Evolutionary conservation across 805 yeast species (phyloP), one percentile per base, ranked within the genome.

Genomic region (Monosporozyma siamensis): DNA sequence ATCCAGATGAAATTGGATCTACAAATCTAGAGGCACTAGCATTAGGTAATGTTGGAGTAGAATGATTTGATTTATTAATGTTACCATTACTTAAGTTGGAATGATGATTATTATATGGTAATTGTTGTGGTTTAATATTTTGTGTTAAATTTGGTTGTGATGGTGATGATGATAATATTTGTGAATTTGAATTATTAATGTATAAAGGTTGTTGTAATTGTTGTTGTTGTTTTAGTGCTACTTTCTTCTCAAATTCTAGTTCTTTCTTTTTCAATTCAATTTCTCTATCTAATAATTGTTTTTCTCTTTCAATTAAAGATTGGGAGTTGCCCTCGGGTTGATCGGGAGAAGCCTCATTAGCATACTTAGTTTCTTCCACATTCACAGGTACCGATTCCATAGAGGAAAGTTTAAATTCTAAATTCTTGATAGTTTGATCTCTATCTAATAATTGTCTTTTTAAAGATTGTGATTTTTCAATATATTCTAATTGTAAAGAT

Each of bases 241-340:
- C 14, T 17, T 34, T 23, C 7, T n/a, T 39, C 23, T 34, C 22
- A n/a, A 42, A 31, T 20, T 38, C 41, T 2, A 29, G 12, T 26
- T 42, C 44, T 23, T 23, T 17, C 31, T 15, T 31, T n/a, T 30
- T 31, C 17, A 58, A 49, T 34, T 55, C 58, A 17, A 49, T 35
- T 46, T 60, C 64, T n/a, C 55, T 50, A 43, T 61, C 62, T 46
- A 54, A 54, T 26, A 61, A 40, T 12, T 55, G 59, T 20, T 57
- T 37, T 37, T 59, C 63, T 31, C 57, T 55, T 34, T 54, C 54
- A 32, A 49, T 26, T 36, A 17, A 35, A 23, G n/a, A 23, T 9
- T 23, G n/a, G 20, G 24, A n/a, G 17, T 36, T 32, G 15, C 50
- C 54, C 20, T 12, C 22, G 11, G 15, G 11, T 3, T 38, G 37